A percentile compares a stretch with the other conserved stretches of the same genome.
Conservation (phyloP, 2,329 filamentous ascomycete species). For the Colletotrichum horii region DNA sequence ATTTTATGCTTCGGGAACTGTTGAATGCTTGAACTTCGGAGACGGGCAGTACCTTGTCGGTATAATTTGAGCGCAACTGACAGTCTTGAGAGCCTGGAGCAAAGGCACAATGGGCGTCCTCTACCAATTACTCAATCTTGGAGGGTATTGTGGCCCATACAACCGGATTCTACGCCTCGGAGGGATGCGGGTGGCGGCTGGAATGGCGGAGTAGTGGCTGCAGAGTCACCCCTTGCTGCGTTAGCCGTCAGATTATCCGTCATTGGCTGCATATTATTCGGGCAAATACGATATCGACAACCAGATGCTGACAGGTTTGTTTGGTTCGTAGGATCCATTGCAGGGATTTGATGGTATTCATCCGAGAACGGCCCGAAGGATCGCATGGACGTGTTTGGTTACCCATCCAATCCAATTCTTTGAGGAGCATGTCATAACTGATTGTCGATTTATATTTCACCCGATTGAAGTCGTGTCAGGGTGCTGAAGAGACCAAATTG, state of each 20-base stretch:
- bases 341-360: neutral
- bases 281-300: rapidly evolving
- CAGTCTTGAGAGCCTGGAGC: neutral
- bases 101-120: neutral
- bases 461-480: neutral
- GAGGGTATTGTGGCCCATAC: neutral
- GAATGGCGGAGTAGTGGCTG: rapidly evolving
- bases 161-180: neutral
- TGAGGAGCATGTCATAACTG: neutral
- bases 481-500: neutral
- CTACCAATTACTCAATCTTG: neutral
- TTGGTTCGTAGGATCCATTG: rapidly evolving
- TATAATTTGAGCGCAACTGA: neutral
- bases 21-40: neutral
- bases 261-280: rapidly evolving
- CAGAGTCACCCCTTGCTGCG: rapidly evolving
- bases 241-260: rapidly evolving
- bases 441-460: neutral
- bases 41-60: rapidly evolving
- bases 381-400: neutral
- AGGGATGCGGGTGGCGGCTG: neutral
- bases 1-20: neutral
- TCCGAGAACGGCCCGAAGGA: rapidly evolving
- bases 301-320: rapidly evolving
- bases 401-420: too few species aligned